Conservation (phyloP, 2,329 filamentous ascomycete species). For the Trichoderma atrobrunneum region DNA sequence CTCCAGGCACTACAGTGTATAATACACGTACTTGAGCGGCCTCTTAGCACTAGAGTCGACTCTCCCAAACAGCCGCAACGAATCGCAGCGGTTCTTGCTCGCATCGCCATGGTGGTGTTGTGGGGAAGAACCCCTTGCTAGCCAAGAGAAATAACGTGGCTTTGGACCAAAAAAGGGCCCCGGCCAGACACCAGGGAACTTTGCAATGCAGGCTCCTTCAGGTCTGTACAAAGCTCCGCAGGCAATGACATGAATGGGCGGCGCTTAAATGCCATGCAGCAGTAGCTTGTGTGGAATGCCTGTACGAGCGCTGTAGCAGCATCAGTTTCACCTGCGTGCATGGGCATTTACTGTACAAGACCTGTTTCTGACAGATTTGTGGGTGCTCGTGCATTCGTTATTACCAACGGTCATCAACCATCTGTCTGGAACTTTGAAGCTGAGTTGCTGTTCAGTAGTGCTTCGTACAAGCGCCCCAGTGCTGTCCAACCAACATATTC, state of each 20-base stretch:
- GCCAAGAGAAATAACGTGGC: conserved; percentile 18
- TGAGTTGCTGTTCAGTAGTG: background rate
- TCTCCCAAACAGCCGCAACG: background rate
- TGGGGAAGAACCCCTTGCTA: conserved; percentile 4
- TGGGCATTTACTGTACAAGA: background rate
- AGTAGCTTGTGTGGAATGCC: background rate
- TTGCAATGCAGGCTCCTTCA: background rate
- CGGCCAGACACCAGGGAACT: background rate
- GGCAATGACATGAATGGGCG: background rate
- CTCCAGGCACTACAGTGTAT: background rate
- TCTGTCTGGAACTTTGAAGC: background rate
- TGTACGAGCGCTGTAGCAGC: background rate
- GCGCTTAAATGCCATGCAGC: background rate
- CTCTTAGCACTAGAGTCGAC: conserved; percentile 5
- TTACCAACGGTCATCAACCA: background rate
- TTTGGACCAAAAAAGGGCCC: background rate
- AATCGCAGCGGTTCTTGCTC: background rate
- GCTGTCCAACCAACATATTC: background rate
- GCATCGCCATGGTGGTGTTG: conserved; percentile 1
- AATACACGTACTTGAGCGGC: background rate
- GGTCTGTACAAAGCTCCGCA: background rate
- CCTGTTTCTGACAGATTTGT: background rate
- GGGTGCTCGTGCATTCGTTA: background rate
- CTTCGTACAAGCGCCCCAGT: background rate
- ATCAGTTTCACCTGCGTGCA: background rate